Conservation (phyloP, 139 green algal species). For the Gonium pectorale region DNA sequence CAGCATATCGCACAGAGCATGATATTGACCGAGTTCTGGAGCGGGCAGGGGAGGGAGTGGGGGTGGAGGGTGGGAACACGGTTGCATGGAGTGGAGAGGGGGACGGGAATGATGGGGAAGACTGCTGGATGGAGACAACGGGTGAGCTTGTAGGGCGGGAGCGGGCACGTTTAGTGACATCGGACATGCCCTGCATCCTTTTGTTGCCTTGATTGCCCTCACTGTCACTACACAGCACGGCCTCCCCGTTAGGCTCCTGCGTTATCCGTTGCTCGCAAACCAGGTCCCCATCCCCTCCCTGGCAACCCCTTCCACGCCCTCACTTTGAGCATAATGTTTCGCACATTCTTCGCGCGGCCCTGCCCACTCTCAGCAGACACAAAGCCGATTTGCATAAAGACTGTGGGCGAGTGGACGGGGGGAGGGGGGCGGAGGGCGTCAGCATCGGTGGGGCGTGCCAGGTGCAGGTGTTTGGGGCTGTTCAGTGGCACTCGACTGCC, state of each 20-base stretch:
- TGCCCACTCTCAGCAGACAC: slow-evolving; percentile 60
- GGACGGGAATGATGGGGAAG: background rate
- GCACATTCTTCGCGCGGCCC: slow-evolving; percentile 63
- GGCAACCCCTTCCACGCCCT: background rate
- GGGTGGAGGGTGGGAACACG: background rate
- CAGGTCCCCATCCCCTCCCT: too few species aligned
- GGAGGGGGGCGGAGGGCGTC: too few species aligned
- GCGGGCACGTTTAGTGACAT: too few species aligned
- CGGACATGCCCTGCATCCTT: too few species aligned
- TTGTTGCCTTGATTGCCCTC: too few species aligned
- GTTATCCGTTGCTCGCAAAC: too few species aligned
- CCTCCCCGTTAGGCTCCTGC: too few species aligned
- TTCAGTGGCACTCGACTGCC: too few species aligned
- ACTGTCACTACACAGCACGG: too few species aligned
- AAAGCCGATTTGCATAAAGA: slow-evolving; percentile 61
- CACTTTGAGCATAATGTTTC: slow-evolving; percentile 64
- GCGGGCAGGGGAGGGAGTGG: background rate
- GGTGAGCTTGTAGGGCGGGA: too few species aligned
- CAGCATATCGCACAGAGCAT: slow-evolving; percentile 62
- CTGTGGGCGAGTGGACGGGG: background rate
- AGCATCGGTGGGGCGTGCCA: too few species aligned
- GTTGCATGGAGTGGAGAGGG: background rate
- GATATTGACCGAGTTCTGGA: slow-evolving; percentile 46
- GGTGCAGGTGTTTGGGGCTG: too few species aligned
- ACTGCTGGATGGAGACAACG: background rate